A percentile compares a stretch with the other conserved stretches of the same genome.
Conservation (phyloP, 169 alveolate species). For the Eimeria brunetti region DNA sequence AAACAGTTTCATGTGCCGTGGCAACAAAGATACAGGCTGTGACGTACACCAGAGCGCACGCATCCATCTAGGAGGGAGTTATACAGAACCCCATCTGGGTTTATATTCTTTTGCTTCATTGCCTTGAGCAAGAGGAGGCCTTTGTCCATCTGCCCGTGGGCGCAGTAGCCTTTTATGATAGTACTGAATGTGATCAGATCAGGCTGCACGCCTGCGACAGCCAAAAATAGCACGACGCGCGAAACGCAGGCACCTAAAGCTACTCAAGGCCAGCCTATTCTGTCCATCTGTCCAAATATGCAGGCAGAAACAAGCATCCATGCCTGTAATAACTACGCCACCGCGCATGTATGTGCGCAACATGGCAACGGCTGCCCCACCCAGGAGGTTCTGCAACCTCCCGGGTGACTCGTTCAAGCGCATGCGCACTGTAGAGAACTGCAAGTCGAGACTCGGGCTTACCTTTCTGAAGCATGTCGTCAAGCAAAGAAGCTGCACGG, state of each 20-base stretch:
- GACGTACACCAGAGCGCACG: conserved; percentile 90
- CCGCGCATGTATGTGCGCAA: not conserved
- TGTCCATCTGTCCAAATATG: not conserved
- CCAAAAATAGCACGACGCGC: not conserved
- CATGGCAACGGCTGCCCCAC: not conserved
- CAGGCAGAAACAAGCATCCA: not conserved
- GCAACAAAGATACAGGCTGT: not conserved
- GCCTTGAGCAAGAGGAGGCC: conserved; percentile 88
- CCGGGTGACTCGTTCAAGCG: not conserved
- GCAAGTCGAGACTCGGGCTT: conserved; percentile 61
- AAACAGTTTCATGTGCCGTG: not conserved
- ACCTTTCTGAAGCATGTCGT: conserved; percentile 88
- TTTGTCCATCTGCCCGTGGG: conserved; percentile 91
- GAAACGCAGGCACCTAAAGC: not conserved
- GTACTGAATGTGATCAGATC: conserved; percentile 95
- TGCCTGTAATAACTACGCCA: not conserved
- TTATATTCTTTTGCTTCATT: conserved; percentile 88
- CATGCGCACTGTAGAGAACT: not conserved
- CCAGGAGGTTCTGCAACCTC: not conserved
- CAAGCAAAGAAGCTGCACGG: conserved; percentile 90
- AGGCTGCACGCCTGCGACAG: conserved; percentile 88
- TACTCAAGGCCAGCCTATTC: not conserved
- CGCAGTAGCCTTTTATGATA: conserved; percentile 95
- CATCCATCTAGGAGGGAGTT: conserved; percentile 97
- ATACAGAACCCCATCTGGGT: conserved; percentile 96